Evolutionary conservation across 768 basidiomycete species (phyloP), one percentile per base, ranked within the genome.

Genomic region (Mycena maculata): DNA sequence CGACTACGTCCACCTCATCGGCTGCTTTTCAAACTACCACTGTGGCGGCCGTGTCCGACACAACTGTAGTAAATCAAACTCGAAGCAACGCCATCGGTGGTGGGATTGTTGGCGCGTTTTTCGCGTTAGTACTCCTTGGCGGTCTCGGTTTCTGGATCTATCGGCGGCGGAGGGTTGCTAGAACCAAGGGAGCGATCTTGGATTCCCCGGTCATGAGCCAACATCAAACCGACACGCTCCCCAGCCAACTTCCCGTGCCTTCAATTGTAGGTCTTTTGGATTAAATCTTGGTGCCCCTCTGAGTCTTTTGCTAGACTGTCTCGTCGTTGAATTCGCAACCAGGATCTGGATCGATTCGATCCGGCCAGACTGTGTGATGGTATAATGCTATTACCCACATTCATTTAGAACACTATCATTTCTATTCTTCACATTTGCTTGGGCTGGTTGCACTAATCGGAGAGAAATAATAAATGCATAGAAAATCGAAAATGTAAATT

Each of bases 21-120:
- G 52, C 74, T n/a, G 16, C 53, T 20, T 6, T 13, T 7, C 33
- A 36, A 36, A 7, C 33, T 36, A 36, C 33, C 13, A 36, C 33
- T 13, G 33, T 13, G 8, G 33, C 33, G 8, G 33, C 33, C 8
- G 6, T 13, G 13, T 53, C 52, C 0, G 79, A 76, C 20, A 81
- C 81, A 12, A 30, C 59, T 30, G 59, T 38, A 13, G 48, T 25
- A 38, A 66, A 45, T 48, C 70, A 52, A 67, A 41, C 23, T 48
- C 68, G 65, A 39, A 68, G 61, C 60, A 78, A 81, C 71, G 73
- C 74, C 11, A 79, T 88, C 22, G 81, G 83, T 2, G 87, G 85
- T 36, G 84, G 85, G n/a, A 77, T 82, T 27, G 77, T 86, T 10
- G 84, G 83, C 20, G 83, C 80, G 3, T 49, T 83, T 9, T 68